Conservation (phyloP, 345 rosid genomes). For the Reutealis trisperma region DNA sequence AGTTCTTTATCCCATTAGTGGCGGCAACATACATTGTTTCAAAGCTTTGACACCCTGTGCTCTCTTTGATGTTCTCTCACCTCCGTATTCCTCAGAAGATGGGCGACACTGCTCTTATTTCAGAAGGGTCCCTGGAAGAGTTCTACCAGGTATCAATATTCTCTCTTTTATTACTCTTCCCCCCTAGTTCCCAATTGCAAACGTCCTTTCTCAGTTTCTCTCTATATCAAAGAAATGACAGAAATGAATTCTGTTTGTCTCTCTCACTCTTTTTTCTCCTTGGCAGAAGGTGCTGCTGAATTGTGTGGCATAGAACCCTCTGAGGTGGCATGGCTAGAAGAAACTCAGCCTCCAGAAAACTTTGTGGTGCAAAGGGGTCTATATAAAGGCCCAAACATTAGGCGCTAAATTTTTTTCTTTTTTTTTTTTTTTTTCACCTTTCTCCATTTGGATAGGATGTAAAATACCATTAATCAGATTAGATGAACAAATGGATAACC, state of each 20-base stretch:
- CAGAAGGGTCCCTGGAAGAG: constrained; percentile 47
- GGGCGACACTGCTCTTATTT: constrained; percentile 73
- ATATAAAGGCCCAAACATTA: constrained; percentile 79
- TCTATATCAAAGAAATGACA: not conserved
- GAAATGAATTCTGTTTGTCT: too few relatives aligned
- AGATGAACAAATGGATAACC: constrained; percentile 17
- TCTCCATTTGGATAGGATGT: constrained; percentile 9
- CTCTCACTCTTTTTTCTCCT: not conserved
- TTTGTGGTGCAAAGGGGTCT: constrained; percentile 64
- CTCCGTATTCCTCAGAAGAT: constrained; percentile 64
- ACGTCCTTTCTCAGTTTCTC: not conserved
- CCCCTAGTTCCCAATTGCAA: too few relatives aligned
- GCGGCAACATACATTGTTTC: constrained; percentile 88
- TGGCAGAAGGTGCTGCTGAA: constrained; percentile 56
- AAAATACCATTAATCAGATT: constrained; percentile 12
- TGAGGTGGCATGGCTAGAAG: constrained; percentile 76
- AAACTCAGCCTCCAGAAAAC: constrained; percentile 80
- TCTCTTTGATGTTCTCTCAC: constrained; percentile 66
- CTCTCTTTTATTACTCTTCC: not conserved
- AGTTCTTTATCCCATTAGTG: constrained; percentile 65
- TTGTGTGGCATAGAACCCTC: constrained; percentile 53
- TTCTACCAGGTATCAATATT: constrained; percentile 53
- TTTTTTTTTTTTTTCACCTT: not conserved
- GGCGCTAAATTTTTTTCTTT: constrained; percentile 24
- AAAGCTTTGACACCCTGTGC: constrained; percentile 76